Percentiles rank a stretch among this genome's conserved stretches.
phyloP scores from a whole-genome alignment of 345 rosid genomes.

The Firmiana major region DNA sequence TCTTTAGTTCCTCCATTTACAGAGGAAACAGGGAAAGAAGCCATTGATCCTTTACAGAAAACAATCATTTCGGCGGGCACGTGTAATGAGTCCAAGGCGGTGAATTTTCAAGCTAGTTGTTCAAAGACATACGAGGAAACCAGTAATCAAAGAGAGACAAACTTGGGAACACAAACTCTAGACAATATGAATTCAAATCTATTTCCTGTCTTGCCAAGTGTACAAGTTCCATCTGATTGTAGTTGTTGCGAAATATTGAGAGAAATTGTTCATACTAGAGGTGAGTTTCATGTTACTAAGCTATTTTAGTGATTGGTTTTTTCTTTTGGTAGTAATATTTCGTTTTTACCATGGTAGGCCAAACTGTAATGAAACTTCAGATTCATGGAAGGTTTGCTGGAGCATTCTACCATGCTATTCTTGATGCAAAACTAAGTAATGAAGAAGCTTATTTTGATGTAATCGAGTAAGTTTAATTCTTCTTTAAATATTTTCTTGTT shows the following conservation, averaged over 20 bases:
- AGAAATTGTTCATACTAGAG: not conserved
- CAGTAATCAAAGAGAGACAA: not conserved
- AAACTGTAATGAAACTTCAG: not conserved
- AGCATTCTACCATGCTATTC: not conserved
- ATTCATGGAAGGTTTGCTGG: constrained; percentile 1
- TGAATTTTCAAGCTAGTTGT: not conserved
- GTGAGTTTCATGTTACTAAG: not conserved
- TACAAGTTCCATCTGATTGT: not conserved
- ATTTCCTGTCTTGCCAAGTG: not conserved
- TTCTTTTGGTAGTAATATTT: not conserved
- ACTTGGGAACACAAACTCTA: not conserved
- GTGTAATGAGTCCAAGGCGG: not conserved
- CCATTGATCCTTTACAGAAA: not conserved
- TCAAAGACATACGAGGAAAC: not conserved
- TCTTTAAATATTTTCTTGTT: not conserved
- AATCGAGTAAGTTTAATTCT: not conserved
- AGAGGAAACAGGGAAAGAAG: too few relatives aligned
- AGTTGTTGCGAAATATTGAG: not conserved
- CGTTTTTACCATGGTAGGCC: not conserved
- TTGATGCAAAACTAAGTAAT: not conserved
- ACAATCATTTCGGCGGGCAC: not conserved
- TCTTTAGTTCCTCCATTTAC: too few relatives aligned
- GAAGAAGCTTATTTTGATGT: not conserved
- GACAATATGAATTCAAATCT: not conserved
- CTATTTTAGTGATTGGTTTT: not conserved